phyloP scores from a whole-genome alignment of 495 filamentous ascomycete species.

The Terfezia boudieri region DNA sequence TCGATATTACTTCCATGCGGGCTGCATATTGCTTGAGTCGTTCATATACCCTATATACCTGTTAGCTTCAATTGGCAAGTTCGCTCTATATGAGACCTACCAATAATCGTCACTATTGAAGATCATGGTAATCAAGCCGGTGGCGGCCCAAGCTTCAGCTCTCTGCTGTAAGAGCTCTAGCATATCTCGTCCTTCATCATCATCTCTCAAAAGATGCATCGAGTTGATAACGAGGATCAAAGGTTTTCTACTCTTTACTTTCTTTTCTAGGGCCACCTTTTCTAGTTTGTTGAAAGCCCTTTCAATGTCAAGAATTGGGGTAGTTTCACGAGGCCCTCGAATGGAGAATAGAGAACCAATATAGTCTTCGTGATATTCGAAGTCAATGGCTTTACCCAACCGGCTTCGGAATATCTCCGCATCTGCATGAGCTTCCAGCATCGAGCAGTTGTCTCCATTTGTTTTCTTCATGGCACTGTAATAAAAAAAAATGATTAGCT shows the following conservation, averaged over 20 bases:
- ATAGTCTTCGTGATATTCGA: constrained; percentile 76
- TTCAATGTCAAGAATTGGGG: constrained; percentile 80
- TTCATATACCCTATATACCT: constrained; percentile 43
- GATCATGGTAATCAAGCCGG: constrained; percentile 67
- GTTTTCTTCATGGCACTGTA: constrained; percentile 59
- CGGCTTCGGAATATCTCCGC: constrained; percentile 84
- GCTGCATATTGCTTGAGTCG: constrained; percentile 72
- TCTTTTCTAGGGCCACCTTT: constrained; percentile 50
- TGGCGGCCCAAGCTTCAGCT: constrained; percentile 86
- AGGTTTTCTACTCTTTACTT: constrained; percentile 30
- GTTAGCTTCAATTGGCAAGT: background rate
- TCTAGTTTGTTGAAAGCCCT: constrained; percentile 93
- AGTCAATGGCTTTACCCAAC: constrained; percentile 81
- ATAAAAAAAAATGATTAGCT: background rate
- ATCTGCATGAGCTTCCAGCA: constrained; percentile 92
- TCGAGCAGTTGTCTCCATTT: constrained; percentile 61
- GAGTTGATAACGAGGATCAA: constrained; percentile 78
- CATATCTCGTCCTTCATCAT: constrained; percentile 73
- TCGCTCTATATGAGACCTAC: constrained; percentile 15
- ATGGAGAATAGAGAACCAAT: constrained; percentile 90
- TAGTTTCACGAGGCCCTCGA: constrained; percentile 73
- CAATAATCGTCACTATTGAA: constrained; percentile 94
- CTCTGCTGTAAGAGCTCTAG: constrained; percentile 89
- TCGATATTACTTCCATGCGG: constrained; percentile 71
- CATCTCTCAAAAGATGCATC: constrained; percentile 70